Evolutionary conservation across 352 stramenopile species (phyloP).

Genomic region (Thalassiosira livingstoniorum): DNA sequence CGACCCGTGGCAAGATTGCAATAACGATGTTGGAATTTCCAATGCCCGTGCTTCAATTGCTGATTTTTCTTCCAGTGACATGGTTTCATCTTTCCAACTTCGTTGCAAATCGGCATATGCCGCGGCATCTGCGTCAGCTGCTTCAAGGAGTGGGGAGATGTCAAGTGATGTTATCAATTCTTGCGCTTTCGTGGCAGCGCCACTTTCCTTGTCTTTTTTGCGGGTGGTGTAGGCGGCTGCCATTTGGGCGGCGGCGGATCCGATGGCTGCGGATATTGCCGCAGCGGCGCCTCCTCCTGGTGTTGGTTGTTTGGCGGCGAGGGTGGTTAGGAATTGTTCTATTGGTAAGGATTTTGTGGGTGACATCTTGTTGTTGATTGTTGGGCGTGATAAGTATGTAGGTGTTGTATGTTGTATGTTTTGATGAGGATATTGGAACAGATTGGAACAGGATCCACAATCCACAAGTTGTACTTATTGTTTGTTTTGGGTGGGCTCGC

Average conservation of each 20-base stretch:
- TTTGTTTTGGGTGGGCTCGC: no score
- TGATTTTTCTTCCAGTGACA: constrained; percentile 70
- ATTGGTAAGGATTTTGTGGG: constrained; percentile 49
- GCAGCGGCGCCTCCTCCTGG: constrained; percentile 81
- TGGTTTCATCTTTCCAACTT: constrained; percentile 79
- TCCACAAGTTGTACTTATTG: no score
- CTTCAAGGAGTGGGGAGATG: constrained; percentile 33
- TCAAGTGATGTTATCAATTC: constrained; percentile 56
- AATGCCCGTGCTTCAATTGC: constrained; percentile 74
- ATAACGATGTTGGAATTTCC: constrained; percentile 68
- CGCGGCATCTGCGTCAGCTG: constrained; percentile 78
- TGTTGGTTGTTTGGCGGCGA: constrained; percentile 79
- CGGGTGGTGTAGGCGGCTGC: constrained; percentile 78
- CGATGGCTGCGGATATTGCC: constrained; percentile 74
- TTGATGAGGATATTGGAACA: no score
- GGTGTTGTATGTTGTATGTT: no score
- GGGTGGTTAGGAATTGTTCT: constrained; percentile 63
- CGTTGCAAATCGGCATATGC: constrained; percentile 83
- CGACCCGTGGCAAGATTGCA: constrained; percentile 75
- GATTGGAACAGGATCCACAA: no score
- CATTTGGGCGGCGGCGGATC: constrained; percentile 76
- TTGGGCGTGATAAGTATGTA: no score
- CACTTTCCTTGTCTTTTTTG: constrained; percentile 80
- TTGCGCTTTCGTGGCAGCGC: constrained; percentile 62
- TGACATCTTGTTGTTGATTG: not conserved